Percentiles rank a stretch among this genome's conserved stretches.
phyloP scores from a whole-genome alignment of 768 basidiomycete species.

The Lactarius trivialis region DNA sequence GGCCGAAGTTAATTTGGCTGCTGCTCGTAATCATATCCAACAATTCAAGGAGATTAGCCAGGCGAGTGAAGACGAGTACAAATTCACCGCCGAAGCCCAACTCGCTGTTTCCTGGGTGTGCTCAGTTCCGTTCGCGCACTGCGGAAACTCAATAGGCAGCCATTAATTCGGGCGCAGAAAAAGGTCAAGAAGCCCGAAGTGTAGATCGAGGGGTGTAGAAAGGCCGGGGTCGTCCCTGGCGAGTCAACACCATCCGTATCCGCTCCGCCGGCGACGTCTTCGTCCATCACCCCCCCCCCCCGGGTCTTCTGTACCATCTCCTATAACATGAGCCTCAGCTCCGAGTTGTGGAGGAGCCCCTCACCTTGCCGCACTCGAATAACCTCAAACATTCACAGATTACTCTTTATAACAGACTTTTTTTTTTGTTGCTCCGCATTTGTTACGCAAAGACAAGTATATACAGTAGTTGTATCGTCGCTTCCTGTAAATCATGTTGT shows the following conservation, averaged over 20 bases:
- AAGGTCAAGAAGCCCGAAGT: conserved; percentile 65
- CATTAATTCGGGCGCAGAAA: conserved; percentile 47
- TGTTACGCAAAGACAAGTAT: too few relatives aligned
- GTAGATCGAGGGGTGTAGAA: conserved; percentile 52
- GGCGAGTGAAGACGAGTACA: conserved; percentile 84
- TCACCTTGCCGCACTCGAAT: conserved; percentile 19
- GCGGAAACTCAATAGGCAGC: conserved; percentile 37
- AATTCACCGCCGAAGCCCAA: conserved; percentile 61
- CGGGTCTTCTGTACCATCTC: conserved; percentile 28
- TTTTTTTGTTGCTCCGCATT: too few relatives aligned
- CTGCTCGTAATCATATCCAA: conserved; percentile 64
- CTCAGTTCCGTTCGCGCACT: neutral
- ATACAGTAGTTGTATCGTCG: too few relatives aligned
- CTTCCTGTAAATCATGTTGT: too few relatives aligned
- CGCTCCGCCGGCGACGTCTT: conserved; percentile 10
- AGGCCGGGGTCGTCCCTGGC: conserved; percentile 38
- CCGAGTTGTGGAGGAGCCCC: conserved; percentile 8
- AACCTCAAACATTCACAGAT: too few relatives aligned
- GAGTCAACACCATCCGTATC: conserved; percentile 1
- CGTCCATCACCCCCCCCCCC: conserved; percentile 9
- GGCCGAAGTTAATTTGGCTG: conserved; percentile 66
- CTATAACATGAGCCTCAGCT: conserved; percentile 23
- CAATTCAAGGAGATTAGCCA: conserved; percentile 85
- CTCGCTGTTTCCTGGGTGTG: conserved; percentile 61
- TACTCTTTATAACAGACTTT: too few relatives aligned